Conservation (phyloP, 192 early-diverging fungal genomes). For the Coemansia sp. region DNA sequence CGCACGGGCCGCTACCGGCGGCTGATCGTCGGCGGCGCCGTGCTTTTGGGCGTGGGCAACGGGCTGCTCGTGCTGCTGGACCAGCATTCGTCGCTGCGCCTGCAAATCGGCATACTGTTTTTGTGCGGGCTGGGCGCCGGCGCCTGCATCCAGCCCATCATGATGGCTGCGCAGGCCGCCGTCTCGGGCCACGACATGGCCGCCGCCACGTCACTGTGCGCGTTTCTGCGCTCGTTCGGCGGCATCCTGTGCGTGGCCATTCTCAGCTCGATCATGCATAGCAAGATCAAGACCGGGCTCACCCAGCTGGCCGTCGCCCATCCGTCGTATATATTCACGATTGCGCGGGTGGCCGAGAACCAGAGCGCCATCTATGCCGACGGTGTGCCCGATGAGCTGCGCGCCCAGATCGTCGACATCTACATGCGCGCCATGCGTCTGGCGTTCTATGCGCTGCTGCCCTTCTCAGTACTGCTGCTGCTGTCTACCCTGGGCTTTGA, state of each 20-base stretch:
- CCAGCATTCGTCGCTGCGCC: slow-evolving; percentile 41
- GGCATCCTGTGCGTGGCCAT: slow-evolving; percentile 45
- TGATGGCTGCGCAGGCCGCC: slow-evolving; percentile 68
- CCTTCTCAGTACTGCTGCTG: slow-evolving; percentile 37
- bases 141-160: slow-evolving; percentile 65
- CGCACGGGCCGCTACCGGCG: slow-evolving; percentile 58
- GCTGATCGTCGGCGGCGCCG: slow-evolving; percentile 60
- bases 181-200: slow-evolving; percentile 67
- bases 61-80: slow-evolving; percentile 64
- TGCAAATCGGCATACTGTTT: slow-evolving; percentile 61
- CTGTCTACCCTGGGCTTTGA: slow-evolving; percentile 26
- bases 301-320: slow-evolving; percentile 37
- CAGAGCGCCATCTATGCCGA: slow-evolving; percentile 43
- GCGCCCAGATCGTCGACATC: slow-evolving; percentile 33
- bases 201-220: slow-evolving; percentile 63
- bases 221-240: slow-evolving; percentile 55
- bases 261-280: slow-evolving; percentile 46
- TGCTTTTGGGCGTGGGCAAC: slow-evolving; percentile 58
- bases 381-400: slow-evolving; percentile 26
- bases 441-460: slow-evolving; percentile 55
- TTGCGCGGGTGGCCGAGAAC: slow-evolving; percentile 49
- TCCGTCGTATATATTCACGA: slow-evolving; percentile 30
- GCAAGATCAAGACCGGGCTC: slow-evolving; percentile 29
- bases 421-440: slow-evolving; percentile 53
- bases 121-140: slow-evolving; percentile 75